Evolutionary conservation across 2,329 filamentous ascomycete species (phyloP).

Genomic region (Aureobasidium sp.): DNA sequence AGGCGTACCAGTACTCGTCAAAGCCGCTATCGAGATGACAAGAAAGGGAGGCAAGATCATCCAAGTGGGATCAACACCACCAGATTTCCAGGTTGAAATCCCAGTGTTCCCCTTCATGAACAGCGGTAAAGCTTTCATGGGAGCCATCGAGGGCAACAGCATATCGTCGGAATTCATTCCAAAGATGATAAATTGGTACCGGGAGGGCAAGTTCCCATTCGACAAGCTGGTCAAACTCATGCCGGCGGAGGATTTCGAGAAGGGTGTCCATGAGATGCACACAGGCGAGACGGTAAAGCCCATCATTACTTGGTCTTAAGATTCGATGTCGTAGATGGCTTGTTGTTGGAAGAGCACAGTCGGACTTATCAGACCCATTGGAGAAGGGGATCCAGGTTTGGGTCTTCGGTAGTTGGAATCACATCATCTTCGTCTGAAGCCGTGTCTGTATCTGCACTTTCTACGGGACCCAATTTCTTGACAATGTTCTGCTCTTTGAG

Average conservation of each 20-base stretch:
- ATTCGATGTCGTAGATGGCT: background rate
- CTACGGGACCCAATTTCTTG: background rate
- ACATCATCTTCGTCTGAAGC: background rate
- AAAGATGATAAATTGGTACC: constrained; percentile 42
- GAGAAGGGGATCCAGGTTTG: background rate
- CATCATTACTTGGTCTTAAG: constrained; percentile 13
- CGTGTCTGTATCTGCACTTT: background rate
- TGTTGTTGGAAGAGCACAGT: background rate
- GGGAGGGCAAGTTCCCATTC: constrained; percentile 38
- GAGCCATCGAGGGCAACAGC: constrained; percentile 39
- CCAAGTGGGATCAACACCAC: constrained; percentile 42
- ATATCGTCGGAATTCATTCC: constrained; percentile 36
- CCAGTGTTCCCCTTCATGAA: constrained; percentile 39
- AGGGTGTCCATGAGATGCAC: constrained; percentile 36
- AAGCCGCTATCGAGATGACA: constrained; percentile 34
- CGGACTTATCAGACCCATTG: background rate
- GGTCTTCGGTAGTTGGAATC: background rate
- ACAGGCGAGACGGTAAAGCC: constrained; percentile 15
- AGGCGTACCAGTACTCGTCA: constrained; percentile 35
- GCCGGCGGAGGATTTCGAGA: constrained; percentile 32
- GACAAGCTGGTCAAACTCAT: constrained; percentile 39
- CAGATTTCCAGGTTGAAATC: constrained; percentile 34
- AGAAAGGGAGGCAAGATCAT: constrained; percentile 40
- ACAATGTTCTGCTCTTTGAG: background rate
- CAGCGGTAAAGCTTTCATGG: constrained; percentile 39